Evolutionary conservation across 2,329 filamentous ascomycete species (phyloP), one percentile per base, ranked within the genome.

Genomic region (Dothistroma septosporum): DNA sequence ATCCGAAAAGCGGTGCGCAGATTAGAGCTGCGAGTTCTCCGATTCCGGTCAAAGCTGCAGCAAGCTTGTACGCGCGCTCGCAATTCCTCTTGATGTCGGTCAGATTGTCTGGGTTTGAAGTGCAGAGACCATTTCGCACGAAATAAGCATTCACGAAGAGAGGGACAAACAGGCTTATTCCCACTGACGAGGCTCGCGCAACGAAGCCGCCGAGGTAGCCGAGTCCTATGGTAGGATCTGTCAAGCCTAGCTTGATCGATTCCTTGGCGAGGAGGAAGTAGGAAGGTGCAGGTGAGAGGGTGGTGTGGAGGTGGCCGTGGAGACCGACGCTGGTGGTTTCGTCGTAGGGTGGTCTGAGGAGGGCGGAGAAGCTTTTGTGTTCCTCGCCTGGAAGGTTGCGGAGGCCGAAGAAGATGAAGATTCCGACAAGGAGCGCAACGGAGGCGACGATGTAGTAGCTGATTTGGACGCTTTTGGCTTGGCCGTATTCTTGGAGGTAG

Each of bases 191-290:
- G 8, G 94, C 92, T 59, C 94, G 87, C 10, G 92, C 93, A 2
- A 99, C 93, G 70, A 97, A 97, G 1, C 94, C 94, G 64, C 93
- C 94, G 0, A 97, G 79, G 71, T 97, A 99, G 31, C 90, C 93
- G 0, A 97, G 82, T 19, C 86, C 87, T 63, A 99, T 96, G 67
- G 89, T 85, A 10, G 86, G 82, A 72, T 95, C 90, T 9, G 80
- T 85, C 68, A 91, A 85, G 14, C 89, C 92, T 11, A 96, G 82
- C 7, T 71, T 68, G 10, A 81, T 57, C 41, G 78, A 76, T 28
- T 76, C 71, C 28, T 71, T 68, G 50, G 80, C 75, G 14, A 80
- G 70, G 6, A 70, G 69, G 1, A 76, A 71, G 60, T 80, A 85
- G 68, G 68, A 92, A 73, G 37, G 89, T 83, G 63, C 86, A 79